Base-by-base conservation (phyloP, 1,284 basidiomycete species). In the Trichosporon sp. region DNA sequence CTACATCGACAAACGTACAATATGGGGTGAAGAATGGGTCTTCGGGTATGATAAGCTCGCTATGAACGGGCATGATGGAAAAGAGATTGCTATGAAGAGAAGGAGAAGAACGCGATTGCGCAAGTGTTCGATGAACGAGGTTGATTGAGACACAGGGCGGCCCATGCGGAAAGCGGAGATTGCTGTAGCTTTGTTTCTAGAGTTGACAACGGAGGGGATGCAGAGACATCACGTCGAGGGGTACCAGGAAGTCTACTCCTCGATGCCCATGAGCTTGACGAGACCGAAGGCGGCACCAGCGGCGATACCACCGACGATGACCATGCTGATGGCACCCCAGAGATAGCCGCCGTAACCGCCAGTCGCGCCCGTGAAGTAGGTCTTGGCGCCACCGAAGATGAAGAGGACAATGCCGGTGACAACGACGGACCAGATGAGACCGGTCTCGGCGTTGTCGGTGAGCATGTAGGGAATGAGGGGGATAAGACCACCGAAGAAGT, bases 391-490 rank as follows among this genome's bases (percentile, higher is more conserved):
- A 65, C 95, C 95, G 78, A 98, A 98, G 69, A 95, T 82, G 76
- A 97, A 87, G 10, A 98, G 87, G n/a, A 96, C 88, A 71, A 93
- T 76, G 21, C 92, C 92, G 10, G 94, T 96, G 70, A 95, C 81
- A 72, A 93, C 77, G 68, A 75, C 74, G 6, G 76, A 81, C 70
- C 78, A 75, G 69, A 82, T 74, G 61, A 87, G 81, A 31, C 84
- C 86, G 32, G 73, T 70, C n/a, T 80, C 73, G 48, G 86, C 85
- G 16, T 80, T 74, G 14, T 87, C 79, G 77, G 93, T 88, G 86
- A 93, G 92, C 86, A 98, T 95, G 86, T 98, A 98, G 5, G 96
- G 96, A 4, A 94, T 76, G 59, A 96, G 87, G 1, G 94, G 94
- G 78, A 96, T 91, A 68, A 94, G 87, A 48, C 94, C 94, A 69